Base-by-base conservation (phyloP, 2,329 filamentous ascomycete genomes). In the Thelonectria rubi region DNA sequence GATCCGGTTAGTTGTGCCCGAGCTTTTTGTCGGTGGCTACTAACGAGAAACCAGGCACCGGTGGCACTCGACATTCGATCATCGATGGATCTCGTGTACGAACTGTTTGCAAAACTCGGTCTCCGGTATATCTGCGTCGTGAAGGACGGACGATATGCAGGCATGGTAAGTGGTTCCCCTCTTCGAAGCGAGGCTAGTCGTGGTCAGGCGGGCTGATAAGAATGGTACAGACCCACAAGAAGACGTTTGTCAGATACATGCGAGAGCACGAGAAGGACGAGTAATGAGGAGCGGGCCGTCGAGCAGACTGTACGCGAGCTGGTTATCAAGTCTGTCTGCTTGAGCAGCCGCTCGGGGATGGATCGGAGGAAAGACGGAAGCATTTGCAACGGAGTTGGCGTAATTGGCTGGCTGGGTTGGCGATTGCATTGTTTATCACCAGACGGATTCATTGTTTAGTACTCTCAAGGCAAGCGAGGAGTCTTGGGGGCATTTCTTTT, bases 101-200 rank as follows among this genome's bases (percentile, higher is more conserved):
- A 99, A 75, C 94, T 93, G 72, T 99, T 98, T 75, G 91, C 92
- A 52, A 99, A 99, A 78, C 82, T 99, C 9, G 95, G 95, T 1
- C 78, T 99, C 67, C 84, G 95, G 64, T 98, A 97, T 76, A 90
- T 99, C 51, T 98, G 95, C 74, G 93, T 97, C 5, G 80, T 95
- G 24, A 86, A 86, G 57, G 89, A 97, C 67, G 95, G 95, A 21
- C 88, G 87, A 63, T 99, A 92, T 78, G 91, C 91, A 2, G 95
- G 95, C 64, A 86, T 99, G 83, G 93, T 97, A 77, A 80, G 88
- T 80, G 14, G 43, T 54, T 37, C 5, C 48, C 21, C n/a, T 30
- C n/a, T 30, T n/a, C 10, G 24, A 51, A 32, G 11, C 14, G 15
- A 50, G 37, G 42, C 48, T 8, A 9, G 18, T 3, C 30, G 32